These are phyloP conservation scores for Stygiomarasmius scandens DNA, from an alignment of 1,284 basidiomycete genomes.

Conservation along the genomic window DNA sequence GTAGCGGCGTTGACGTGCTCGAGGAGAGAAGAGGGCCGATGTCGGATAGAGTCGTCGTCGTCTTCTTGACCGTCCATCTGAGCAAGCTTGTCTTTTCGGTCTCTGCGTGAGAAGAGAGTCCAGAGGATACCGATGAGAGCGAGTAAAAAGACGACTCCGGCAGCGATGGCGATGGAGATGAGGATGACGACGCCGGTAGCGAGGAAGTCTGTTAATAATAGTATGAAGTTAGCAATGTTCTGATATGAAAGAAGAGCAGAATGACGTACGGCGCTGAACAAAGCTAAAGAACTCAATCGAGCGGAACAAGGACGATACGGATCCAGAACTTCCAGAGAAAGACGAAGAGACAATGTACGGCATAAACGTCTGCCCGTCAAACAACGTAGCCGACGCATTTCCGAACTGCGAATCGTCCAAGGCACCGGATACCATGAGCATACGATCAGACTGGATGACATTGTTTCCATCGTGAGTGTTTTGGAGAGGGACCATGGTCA, in stretches of 20 bases:
- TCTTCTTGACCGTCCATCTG: constrained; percentile 71
- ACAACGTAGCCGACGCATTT: constrained; percentile 83
- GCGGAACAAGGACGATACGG: constrained; percentile 80
- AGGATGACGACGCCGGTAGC: constrained; percentile 93
- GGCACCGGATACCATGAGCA: constrained; percentile 88
- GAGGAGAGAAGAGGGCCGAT: constrained; percentile 78
- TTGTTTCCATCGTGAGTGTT: constrained; percentile 69
- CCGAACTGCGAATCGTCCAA: constrained; percentile 74
- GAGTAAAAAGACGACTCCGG: constrained; percentile 92
- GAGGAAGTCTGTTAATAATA: constrained; percentile 66
- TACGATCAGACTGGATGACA: constrained; percentile 83
- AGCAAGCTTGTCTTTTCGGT: constrained; percentile 67
- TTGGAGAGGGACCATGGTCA: constrained; percentile 89
- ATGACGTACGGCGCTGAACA: constrained; percentile 63
- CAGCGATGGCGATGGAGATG: constrained; percentile 95
- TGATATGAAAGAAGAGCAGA: constrained; percentile 9
- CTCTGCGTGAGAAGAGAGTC: constrained; percentile 82
- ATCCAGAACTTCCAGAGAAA: constrained; percentile 69
- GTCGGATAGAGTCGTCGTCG: constrained; percentile 72
- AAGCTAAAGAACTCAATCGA: constrained; percentile 81
- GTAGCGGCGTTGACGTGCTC: constrained; percentile 89
- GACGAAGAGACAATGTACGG: constrained; percentile 83
- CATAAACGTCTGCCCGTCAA: constrained; percentile 82
- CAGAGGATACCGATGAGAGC: constrained; percentile 88
- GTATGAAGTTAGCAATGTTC: constrained; percentile 7